Conservation (phyloP, 2,329 filamentous ascomycete genomes). For the Rhynchosporium graminicola region DNA sequence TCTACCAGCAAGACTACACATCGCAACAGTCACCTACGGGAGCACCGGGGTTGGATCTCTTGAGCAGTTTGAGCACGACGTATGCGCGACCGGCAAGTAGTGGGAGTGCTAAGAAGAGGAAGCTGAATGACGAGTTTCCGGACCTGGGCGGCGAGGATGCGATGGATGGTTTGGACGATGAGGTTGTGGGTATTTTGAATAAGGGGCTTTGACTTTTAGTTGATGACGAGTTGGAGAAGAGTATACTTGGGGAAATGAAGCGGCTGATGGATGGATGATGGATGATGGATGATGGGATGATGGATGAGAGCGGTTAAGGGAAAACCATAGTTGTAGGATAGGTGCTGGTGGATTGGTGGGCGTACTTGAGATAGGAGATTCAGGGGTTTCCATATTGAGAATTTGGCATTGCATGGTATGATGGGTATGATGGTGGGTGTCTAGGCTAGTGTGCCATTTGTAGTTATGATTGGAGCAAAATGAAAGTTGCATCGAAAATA, state of each 20-base stretch:
- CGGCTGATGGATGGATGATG: conserved; percentile 1
- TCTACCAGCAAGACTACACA: conserved; percentile 13
- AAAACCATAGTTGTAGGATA: conserved; percentile 8
- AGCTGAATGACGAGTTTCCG: conserved; percentile 50
- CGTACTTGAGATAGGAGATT: not conserved
- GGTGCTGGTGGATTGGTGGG: not conserved
- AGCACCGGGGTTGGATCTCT: conserved; percentile 42
- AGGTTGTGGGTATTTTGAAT: conserved; percentile 59
- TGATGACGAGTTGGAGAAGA: not conserved
- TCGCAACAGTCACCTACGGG: conserved; percentile 23
- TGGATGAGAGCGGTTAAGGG: not conserved
- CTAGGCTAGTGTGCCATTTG: too few species aligned
- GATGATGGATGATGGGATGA: not conserved
- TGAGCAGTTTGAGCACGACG: conserved; percentile 43
- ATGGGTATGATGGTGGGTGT: too few species aligned
- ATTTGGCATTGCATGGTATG: not conserved
- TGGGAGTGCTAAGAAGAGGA: conserved; percentile 48
- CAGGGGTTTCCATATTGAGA: not conserved
- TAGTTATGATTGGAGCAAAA: too few species aligned
- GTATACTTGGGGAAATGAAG: not conserved
- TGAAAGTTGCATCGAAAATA: too few species aligned
- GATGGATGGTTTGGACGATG: conserved; percentile 58
- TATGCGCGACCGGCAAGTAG: conserved; percentile 36
- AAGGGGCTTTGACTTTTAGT: conserved; percentile 25
- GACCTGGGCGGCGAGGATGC: conserved; percentile 49